phyloP scores from a whole-genome alignment of 2,329 filamentous ascomycete genomes.

The Myriosclerotinia curreyana region DNA sequence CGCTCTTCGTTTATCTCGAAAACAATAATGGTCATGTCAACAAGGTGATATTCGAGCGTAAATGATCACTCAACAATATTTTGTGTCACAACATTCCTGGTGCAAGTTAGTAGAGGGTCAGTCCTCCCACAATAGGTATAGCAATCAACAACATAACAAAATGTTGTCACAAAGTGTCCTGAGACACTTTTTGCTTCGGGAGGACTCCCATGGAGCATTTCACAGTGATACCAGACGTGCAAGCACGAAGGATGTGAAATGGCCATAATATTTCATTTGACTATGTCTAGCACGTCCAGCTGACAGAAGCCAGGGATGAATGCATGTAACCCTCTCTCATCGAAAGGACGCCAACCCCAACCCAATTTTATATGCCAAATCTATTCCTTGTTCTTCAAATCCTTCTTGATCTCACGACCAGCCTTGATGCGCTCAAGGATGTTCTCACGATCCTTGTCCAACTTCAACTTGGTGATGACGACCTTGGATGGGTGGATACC shows the following conservation, averaged over 20 bases:
- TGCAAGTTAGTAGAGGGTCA: slow-evolving; percentile 34
- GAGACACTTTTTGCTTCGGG: slow-evolving; percentile 53
- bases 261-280: slow-evolving; percentile 54
- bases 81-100: slow-evolving; percentile 4
- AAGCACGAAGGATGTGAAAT: slow-evolving; percentile 57
- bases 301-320: slow-evolving; percentile 18
- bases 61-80: neutral
- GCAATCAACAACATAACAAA: slow-evolving; percentile 31
- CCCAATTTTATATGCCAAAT: slow-evolving; percentile 23
- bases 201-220: slow-evolving; percentile 73
- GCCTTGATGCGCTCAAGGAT: slow-evolving; percentile 82
- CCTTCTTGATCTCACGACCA: slow-evolving; percentile 72
- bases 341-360: slow-evolving; percentile 30
- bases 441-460: slow-evolving; percentile 90
- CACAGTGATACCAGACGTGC: slow-evolving; percentile 49
- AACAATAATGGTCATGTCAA: slow-evolving; percentile 65
- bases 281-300: slow-evolving; percentile 35
- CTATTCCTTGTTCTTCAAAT: slow-evolving; percentile 45
- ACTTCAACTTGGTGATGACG: slow-evolving; percentile 97
- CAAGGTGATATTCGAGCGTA: slow-evolving; percentile 87
- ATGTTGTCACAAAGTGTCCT: slow-evolving; percentile 21
- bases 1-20: slow-evolving; percentile 93
- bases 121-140: slow-evolving; percentile 38
- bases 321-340: slow-evolving; percentile 24
- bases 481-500: slow-evolving; percentile 96